Evolutionary conservation across 2,329 filamentous ascomycete genomes (phyloP).

Genomic region (Pseudogymnoascus sp.): DNA sequence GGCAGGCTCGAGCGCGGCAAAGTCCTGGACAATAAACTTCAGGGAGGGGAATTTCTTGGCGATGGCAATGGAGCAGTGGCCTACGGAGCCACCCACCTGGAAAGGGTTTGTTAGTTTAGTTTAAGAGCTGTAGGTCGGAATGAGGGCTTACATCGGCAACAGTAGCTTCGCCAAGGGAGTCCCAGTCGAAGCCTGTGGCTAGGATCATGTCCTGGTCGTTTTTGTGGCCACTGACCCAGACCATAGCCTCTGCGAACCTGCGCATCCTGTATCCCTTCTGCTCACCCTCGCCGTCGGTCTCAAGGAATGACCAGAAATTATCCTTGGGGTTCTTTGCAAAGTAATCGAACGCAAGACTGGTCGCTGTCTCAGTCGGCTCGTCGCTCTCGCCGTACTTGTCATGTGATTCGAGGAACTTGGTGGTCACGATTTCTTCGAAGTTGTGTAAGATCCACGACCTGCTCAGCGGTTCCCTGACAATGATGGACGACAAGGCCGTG

Average conservation of each 20-base stretch:
- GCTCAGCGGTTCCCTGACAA: slow-evolving; percentile 23
- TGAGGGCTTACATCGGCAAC: slow-evolving; percentile 20
- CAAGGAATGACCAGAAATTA: slow-evolving; percentile 26
- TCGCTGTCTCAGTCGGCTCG: neutral
- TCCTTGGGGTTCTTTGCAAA: slow-evolving; percentile 6
- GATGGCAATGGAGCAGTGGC: slow-evolving; percentile 20
- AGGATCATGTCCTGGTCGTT: neutral
- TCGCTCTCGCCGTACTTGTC: neutral
- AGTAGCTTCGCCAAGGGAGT: slow-evolving; percentile 17
- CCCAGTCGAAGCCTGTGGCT: slow-evolving; percentile 20
- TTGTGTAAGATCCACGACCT: neutral
- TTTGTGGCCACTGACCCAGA: neutral
- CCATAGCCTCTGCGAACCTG: neutral
- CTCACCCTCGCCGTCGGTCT: slow-evolving; percentile 26
- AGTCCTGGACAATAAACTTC: slow-evolving; percentile 22
- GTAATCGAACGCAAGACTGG: neutral
- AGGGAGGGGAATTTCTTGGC: slow-evolving; percentile 20
- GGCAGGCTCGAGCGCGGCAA: slow-evolving; percentile 32
- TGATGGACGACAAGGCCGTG: slow-evolving; percentile 31
- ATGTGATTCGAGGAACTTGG: neutral
- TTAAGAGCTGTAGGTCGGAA: no score
- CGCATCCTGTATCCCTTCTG: slow-evolving; percentile 16
- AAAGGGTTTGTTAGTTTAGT: neutral
- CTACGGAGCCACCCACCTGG: slow-evolving; percentile 21
- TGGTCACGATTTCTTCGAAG: neutral